These are phyloP conservation scores for Yamadazyma nakazawae DNA, from an alignment of 805 yeast genomes.

Conservation along the genomic window DNA sequence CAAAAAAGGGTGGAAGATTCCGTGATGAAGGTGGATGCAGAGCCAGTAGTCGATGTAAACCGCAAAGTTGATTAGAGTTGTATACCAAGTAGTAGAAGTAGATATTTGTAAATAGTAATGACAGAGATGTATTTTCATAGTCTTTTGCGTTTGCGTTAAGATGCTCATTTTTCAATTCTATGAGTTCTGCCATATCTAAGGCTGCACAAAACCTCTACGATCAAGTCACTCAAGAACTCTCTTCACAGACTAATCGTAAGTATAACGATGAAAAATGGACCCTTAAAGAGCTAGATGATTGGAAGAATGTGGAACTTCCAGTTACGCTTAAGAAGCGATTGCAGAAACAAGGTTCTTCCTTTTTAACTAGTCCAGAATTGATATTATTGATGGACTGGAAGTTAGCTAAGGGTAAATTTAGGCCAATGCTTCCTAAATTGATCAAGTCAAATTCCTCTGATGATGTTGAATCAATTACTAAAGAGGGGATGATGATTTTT, in stretches of 20 bases:
- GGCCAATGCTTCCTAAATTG: constrained; percentile 43
- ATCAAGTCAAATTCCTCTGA: constrained; percentile 34
- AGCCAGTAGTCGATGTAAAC: neutral
- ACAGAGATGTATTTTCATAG: neutral
- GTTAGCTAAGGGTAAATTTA: constrained; percentile 41
- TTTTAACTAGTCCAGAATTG: constrained; percentile 40
- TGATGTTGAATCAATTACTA: constrained; percentile 28
- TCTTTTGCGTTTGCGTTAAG: neutral
- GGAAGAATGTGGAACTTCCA: constrained; percentile 35
- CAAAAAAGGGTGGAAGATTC: constrained; percentile 26
- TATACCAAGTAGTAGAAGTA: neutral
- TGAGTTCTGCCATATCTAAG: neutral
- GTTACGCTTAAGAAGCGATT: constrained; percentile 20
- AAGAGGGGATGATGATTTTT: constrained; percentile 21
- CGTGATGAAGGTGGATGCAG: neutral
- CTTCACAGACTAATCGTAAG: constrained; percentile 22
- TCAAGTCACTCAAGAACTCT: constrained; percentile 21
- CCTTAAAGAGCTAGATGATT: constrained; percentile 34
- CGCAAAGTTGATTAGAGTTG: neutral
- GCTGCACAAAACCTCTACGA: constrained; percentile 21
- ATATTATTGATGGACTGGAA: constrained; percentile 48
- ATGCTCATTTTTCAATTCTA: neutral
- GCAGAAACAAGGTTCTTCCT: constrained; percentile 16
- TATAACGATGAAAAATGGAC: constrained; percentile 24
- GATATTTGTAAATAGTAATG: constrained; percentile 1